Evolutionary conservation across 495 filamentous ascomycete genomes (phyloP).

Genomic region (Peziza echinospora): DNA sequence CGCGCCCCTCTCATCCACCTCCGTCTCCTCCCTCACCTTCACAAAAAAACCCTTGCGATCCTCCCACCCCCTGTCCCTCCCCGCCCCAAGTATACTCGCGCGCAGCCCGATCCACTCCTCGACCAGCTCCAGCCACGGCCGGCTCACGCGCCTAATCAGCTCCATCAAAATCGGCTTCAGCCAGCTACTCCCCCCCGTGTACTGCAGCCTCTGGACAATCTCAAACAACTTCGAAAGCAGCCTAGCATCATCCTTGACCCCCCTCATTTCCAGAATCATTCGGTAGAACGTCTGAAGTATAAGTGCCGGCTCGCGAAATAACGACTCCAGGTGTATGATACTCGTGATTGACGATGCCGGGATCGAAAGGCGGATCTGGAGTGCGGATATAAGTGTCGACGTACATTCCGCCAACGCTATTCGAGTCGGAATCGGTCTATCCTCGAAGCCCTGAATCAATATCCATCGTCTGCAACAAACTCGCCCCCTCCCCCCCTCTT

Average conservation of each 20-base stretch:
- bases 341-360: slow-evolving; percentile 25
- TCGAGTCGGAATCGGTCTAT: slow-evolving; percentile 27
- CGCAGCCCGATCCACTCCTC: slow-evolving; percentile 60
- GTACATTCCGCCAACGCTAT: slow-evolving; percentile 42
- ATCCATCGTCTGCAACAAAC: too few relatives aligned
- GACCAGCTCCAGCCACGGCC: slow-evolving; percentile 50
- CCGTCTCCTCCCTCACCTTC: slow-evolving; percentile 33
- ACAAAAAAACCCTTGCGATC: slow-evolving; percentile 45
- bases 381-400: slow-evolving; percentile 30
- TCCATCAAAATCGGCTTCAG: slow-evolving; percentile 42
- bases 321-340: slow-evolving; percentile 43
- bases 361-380: slow-evolving; percentile 34
- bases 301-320: slow-evolving; percentile 40
- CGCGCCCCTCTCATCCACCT: slow-evolving; percentile 32
- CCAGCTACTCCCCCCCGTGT: slow-evolving; percentile 29
- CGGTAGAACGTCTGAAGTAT: slow-evolving; percentile 39
- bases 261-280: slow-evolving; percentile 34
- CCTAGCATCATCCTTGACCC: slow-evolving; percentile 39
- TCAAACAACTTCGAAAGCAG: slow-evolving; percentile 46
- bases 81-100: slow-evolving; percentile 22
- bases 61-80: slow-evolving; percentile 48
- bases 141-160: slow-evolving; percentile 39
- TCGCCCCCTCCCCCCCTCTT: too few relatives aligned
- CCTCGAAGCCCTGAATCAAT: too few relatives aligned
- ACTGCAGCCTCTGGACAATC: slow-evolving; percentile 38